Evolutionary conservation across 2,329 filamentous ascomycete species (phyloP).

Genomic region (Amphichorda felina): DNA sequence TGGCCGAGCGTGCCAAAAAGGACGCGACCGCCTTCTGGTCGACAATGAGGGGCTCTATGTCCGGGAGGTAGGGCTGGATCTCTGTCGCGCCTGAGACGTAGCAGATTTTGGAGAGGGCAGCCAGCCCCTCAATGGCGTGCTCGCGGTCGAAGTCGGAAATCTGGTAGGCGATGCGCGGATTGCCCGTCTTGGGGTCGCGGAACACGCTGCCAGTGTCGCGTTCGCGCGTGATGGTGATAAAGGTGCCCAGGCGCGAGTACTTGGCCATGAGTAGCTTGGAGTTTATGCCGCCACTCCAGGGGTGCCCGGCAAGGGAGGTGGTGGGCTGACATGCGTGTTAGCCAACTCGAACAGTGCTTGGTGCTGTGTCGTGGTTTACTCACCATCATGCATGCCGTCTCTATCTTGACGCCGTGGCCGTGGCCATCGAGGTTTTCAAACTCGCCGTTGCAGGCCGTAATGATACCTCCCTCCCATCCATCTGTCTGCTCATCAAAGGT

Average conservation of each 20-base stretch:
- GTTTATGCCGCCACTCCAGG: constrained; percentile 57
- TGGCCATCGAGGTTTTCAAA: constrained; percentile 72
- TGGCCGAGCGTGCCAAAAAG: constrained; percentile 5
- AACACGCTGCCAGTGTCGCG: constrained; percentile 65
- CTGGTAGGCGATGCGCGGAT: constrained; percentile 57
- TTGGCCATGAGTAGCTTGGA: constrained; percentile 62
- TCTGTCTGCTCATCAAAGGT: constrained; percentile 58
- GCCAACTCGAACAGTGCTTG: no score
- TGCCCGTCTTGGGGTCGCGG: constrained; percentile 55
- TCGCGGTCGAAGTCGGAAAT: constrained; percentile 60
- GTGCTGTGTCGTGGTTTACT: no score
- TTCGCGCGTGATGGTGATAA: constrained; percentile 66
- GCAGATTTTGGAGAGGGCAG: constrained; percentile 63
- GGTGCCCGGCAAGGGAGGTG: constrained; percentile 46
- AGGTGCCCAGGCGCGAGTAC: constrained; percentile 56
- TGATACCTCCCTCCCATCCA: constrained; percentile 65
- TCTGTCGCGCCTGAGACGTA: constrained; percentile 73
- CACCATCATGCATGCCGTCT: constrained; percentile 60
- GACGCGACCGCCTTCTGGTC: constrained; percentile 5
- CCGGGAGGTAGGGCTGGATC: constrained; percentile 55
- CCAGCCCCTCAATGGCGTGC: constrained; percentile 58
- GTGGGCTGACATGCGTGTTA: constrained; percentile 38
- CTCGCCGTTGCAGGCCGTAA: constrained; percentile 65
- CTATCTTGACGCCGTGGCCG: constrained; percentile 75
- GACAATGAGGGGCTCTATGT: constrained; percentile 37